These are phyloP conservation scores for Metschnikowia hibisci DNA, from an alignment of 805 yeast genomes.

Conservation along the genomic window DNA sequence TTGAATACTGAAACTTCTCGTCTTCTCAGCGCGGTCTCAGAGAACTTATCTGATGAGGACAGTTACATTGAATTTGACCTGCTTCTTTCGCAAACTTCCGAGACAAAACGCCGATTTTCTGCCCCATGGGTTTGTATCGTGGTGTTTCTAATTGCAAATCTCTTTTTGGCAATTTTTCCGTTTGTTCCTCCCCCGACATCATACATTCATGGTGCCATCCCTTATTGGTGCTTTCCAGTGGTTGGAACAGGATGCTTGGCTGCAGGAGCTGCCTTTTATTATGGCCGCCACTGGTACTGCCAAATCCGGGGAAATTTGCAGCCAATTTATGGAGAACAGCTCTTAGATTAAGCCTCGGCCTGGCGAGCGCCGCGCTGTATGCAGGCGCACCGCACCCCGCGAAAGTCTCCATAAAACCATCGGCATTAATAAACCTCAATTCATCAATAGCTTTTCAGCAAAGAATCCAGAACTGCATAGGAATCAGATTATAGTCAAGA, in stretches of 20 bases:
- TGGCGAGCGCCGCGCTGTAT: background rate
- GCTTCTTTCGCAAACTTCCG: constrained; percentile 11
- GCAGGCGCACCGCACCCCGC: background rate
- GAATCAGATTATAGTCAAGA: too few relatives aligned
- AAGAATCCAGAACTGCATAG: background rate
- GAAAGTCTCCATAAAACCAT: background rate
- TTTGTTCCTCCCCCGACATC: constrained; percentile 50
- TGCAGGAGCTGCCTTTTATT: constrained; percentile 36
- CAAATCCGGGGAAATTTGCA: constrained; percentile 6
- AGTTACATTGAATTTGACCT: constrained; percentile 17
- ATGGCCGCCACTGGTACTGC: constrained; percentile 11
- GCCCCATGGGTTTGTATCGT: constrained; percentile 30
- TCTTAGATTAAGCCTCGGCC: background rate
- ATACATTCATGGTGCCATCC: constrained; percentile 29
- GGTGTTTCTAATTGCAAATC: constrained; percentile 43
- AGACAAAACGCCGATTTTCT: constrained; percentile 13
- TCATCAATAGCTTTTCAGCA: background rate
- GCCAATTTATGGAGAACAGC: constrained; percentile 19
- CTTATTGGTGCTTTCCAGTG: constrained; percentile 57
- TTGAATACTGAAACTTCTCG: background rate
- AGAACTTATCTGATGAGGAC: constrained; percentile 5
- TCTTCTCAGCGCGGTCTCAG: background rate
- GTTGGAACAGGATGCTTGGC: constrained; percentile 46
- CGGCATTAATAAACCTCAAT: background rate
- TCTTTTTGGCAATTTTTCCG: constrained; percentile 52